These are phyloP conservation scores for Colletotrichum zoysiae DNA, from an alignment of 2,329 filamentous ascomycete species.

Conservation along the genomic window DNA sequence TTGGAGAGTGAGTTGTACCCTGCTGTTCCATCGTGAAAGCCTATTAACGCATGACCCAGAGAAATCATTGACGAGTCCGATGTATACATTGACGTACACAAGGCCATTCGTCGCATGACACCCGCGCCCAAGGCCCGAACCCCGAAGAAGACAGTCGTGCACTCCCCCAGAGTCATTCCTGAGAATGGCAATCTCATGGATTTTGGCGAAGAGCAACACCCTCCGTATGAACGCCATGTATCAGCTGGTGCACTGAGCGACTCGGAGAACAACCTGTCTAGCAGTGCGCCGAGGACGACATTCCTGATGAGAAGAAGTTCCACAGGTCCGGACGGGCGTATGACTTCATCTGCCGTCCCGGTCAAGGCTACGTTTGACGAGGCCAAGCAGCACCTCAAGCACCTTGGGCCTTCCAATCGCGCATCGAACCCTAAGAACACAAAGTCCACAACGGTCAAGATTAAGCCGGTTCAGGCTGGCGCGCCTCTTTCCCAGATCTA, in stretches of 20 bases:
- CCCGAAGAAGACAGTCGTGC: constrained; percentile 53
- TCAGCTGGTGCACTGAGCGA: constrained; percentile 56
- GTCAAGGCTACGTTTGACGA: constrained; percentile 73
- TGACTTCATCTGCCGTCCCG: constrained; percentile 62
- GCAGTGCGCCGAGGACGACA: constrained; percentile 66
- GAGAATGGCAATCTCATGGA: constrained; percentile 48
- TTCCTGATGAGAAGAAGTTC: constrained; percentile 72
- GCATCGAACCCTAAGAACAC: constrained; percentile 74
- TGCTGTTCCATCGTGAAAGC: not conserved
- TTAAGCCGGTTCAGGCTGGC: constrained; percentile 69
- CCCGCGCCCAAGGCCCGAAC: constrained; percentile 83
- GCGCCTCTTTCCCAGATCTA: constrained; percentile 50
- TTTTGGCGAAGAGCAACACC: constrained; percentile 56
- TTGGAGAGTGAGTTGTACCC: constrained; percentile 83
- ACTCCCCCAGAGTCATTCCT: constrained; percentile 43
- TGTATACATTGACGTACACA: constrained; percentile 98
- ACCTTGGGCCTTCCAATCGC: constrained; percentile 75
- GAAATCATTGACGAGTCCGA: constrained; percentile 99
- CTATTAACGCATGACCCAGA: constrained; percentile 61
- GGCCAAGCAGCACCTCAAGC: constrained; percentile 73
- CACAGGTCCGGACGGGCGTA: constrained; percentile 64
- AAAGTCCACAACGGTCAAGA: constrained; percentile 73
- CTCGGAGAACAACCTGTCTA: constrained; percentile 53
- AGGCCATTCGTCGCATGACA: constrained; percentile 90
- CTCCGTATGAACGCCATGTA: constrained; percentile 48